Evolutionary conservation across 768 basidiomycete genomes (phyloP), one percentile per base, ranked within the genome.

Genomic region (Russula griseocarnosa): DNA sequence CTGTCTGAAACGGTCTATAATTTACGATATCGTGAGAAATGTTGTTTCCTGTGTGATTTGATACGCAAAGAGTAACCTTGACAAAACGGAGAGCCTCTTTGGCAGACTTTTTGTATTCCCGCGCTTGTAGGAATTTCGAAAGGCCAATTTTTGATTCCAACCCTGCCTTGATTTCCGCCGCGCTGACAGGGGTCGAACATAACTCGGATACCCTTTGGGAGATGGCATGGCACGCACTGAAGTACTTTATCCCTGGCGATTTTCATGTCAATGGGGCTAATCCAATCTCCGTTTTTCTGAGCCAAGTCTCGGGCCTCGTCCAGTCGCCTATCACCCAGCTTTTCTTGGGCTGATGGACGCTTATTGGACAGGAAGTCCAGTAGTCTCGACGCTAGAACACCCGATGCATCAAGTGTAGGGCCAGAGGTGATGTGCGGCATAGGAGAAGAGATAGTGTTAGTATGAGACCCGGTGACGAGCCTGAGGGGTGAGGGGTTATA

Each of bases 121-220:
- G 46, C 7, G 59, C 59, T 24, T 60, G 63, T n/a, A 55, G 24
- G 24, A n/a, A 65, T 46, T 13, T 60, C 16, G 58, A 9, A 16
- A 61, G 2, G 18, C 59, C 49, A 34, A 18, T 55, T 32, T 50
- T 65, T 18, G 30, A 28, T 5, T 47, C 47, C 20, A 65, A n/a
- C 24, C 59, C 63, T 20, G 0, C 11, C 36, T 20, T 51, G 18
- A 42, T 42, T 40, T 65, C 63, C 44, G 9, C 9, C 8, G 63
- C 18, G 16, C 63, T 65, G 5, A 42, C 11, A 24, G n/a, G 16
- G 40, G 0, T 56, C 56, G 34, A 51, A 42, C 24, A 22, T 20
- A 28, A 20, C 13, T 32, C 11, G 18, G 8, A 20, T 20, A 13
- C 30, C 7, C 24, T 24, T 28, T 7, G 9, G 8, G 24, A 42